Conservation (phyloP, 2,329 filamentous ascomycete genomes). For the Fusarium decemcellulare region DNA sequence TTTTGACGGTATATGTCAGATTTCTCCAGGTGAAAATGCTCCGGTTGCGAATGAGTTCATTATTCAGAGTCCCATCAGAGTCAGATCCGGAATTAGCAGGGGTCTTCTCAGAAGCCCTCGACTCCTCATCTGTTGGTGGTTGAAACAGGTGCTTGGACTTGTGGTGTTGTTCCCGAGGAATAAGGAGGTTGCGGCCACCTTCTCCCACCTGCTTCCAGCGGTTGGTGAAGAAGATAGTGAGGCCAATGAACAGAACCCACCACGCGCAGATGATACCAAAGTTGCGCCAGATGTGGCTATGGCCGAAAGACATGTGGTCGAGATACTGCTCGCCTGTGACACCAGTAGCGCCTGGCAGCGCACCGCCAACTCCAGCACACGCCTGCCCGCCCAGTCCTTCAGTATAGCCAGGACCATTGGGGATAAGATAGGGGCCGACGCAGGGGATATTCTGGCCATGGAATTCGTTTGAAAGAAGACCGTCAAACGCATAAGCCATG, state of each 20-base stretch:
- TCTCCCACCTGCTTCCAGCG: conserved; percentile 7
- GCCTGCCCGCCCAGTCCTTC: conserved; percentile 3
- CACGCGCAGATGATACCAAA: conserved; percentile 18
- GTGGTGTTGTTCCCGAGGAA: conserved; percentile 5
- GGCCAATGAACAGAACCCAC: conserved; percentile 18
- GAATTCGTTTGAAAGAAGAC: conserved; percentile 75
- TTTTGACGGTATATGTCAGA: conserved; percentile 80
- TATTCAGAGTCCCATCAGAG: background rate
- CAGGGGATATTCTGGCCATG: conserved; percentile 63
- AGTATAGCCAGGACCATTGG: conserved; percentile 31
- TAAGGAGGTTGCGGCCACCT: background rate
- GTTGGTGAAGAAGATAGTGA: conserved; percentile 30
- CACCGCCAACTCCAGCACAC: background rate
- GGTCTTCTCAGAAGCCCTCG: background rate
- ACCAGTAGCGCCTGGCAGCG: conserved; percentile 1
- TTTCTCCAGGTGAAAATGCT: conserved; percentile 77
- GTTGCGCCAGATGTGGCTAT: conserved; percentile 34
- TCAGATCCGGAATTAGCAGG: background rate
- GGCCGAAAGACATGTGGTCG: background rate
- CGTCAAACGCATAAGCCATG: conserved; percentile 75
- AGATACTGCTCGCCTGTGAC: conserved; percentile 16
- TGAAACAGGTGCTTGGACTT: conserved; percentile 7
- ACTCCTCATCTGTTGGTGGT: background rate
- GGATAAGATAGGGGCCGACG: conserved; percentile 50
- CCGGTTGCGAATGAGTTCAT: conserved; percentile 6